phyloP scores from a whole-genome alignment of 75 land plant species.

The Isoetes taiwanensis region DNA sequence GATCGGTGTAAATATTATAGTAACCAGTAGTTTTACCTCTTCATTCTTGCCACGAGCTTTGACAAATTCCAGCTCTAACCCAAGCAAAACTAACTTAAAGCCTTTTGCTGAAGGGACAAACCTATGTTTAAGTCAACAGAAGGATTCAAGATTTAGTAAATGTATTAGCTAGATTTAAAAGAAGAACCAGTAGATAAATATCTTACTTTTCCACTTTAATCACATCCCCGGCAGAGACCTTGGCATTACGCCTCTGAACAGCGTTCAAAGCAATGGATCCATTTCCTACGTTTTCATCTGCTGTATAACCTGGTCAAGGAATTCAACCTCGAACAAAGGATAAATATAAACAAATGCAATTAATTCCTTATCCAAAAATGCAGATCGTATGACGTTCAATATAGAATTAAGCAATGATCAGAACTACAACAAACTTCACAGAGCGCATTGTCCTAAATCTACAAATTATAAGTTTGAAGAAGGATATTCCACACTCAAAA shows the following conservation, averaged over 20 bases:
- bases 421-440: not conserved
- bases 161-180: not conserved
- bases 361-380: not conserved
- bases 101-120: slow-evolving; percentile 48
- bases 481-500: slow-evolving; percentile 72
- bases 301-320: slow-evolving; percentile 39
- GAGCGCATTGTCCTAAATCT: not conserved
- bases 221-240: slow-evolving; percentile 59
- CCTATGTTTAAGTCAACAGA: slow-evolving; percentile 17
- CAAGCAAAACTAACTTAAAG: slow-evolving; percentile 60
- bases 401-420: not conserved
- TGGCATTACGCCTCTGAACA: slow-evolving; percentile 56
- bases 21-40: slow-evolving; percentile 33
- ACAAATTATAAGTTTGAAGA: no score
- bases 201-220: slow-evolving; percentile 46
- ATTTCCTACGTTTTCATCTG: slow-evolving; percentile 32
- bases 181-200: not conserved
- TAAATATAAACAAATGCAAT: not conserved
- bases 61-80: slow-evolving; percentile 67
- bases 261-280: slow-evolving; percentile 59
- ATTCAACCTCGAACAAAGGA: not conserved
- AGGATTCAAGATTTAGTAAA: not conserved
- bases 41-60: slow-evolving; percentile 42
- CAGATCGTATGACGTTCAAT: not conserved
- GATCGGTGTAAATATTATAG: no score